Evolutionary conservation across 75 land plant species (phyloP).

Genomic region (Ceratopteris richardii): DNA sequence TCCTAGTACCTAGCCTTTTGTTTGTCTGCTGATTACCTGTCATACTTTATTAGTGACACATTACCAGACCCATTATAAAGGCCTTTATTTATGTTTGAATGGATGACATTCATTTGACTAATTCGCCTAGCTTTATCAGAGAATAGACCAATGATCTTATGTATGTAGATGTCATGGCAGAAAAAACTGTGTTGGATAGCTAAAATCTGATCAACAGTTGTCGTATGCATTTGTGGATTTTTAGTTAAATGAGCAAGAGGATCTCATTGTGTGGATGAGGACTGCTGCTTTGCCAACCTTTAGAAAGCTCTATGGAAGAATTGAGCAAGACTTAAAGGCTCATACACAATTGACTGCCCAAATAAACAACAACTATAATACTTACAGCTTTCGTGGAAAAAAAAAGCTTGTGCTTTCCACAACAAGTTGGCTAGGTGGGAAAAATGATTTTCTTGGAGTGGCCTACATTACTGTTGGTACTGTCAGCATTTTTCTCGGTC

Average conservation of each 20-base stretch:
- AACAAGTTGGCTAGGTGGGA: conserved; percentile 68
- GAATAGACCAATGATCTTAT: too few relatives aligned
- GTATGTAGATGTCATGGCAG: too few relatives aligned
- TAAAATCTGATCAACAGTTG: too few relatives aligned
- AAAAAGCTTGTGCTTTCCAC: conserved; percentile 78
- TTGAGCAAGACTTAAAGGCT: conserved; percentile 46
- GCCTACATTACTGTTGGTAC: conserved; percentile 66
- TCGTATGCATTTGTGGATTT: too few relatives aligned
- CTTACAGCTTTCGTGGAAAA: conserved; percentile 67
- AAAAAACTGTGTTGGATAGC: too few relatives aligned
- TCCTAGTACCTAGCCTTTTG: too few relatives aligned
- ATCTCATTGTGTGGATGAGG: conserved; percentile 74
- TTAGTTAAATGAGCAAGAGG: conserved; percentile 57
- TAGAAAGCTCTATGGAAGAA: conserved; percentile 69
- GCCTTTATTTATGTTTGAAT: too few relatives aligned
- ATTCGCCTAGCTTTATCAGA: too few relatives aligned
- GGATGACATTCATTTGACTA: too few relatives aligned
- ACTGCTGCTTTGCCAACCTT: conserved; percentile 81
- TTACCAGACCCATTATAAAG: too few relatives aligned
- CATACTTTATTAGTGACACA: too few relatives aligned
- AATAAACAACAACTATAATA: conserved; percentile 56
- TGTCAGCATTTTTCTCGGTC: conserved; percentile 50
- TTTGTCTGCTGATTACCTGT: too few relatives aligned
- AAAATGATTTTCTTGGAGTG: conserved; percentile 55
- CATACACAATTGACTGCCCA: conserved; percentile 29